Evolutionary conservation across 345 rosid species (phyloP), one percentile per base, ranked within the genome.

Genomic region (Gossypioides kirkii): DNA sequence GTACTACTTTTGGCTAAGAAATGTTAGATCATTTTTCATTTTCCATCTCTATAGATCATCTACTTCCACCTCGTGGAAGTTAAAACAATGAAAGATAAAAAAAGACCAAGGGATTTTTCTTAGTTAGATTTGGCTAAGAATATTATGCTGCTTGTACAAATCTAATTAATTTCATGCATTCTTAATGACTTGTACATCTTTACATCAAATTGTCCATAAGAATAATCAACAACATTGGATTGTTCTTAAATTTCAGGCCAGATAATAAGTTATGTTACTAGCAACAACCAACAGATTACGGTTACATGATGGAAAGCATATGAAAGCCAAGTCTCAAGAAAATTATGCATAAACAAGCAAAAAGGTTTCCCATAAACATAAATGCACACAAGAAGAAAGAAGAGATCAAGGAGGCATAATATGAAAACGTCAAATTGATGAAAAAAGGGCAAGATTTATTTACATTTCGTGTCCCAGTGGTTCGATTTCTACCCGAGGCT

Each of bases 401-500:
- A 23, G 46, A 38, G 61, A 70, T 58, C 32, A 20, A 42, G 23
- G 23, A 42, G 26, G 17, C 16, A 16, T n/a, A 20, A 22, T 43
- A 26, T 43, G 16, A 45, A 16, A 26, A 28, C 18, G 16, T 10
- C 26, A 17, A 46, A 26, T 10, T 14, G 47, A 66, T 4, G 2
- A 53, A 52, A 63, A 36, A 26, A 18, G 11, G 52, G 8, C 18
- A 25, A 46, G 68, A 73, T 8, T 68, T 17, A 49, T 76, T 76
- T 79, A 84, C 90, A 80, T 87, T 87, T 60, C 89, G 85, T 38
- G 89, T 87, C 77, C 85, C 89, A 23, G 83, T 84, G 14, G 93
- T 84, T 79, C 85, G 88, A 79, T 89, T 89, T 77, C 86, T 73
- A 50, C 93, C 89, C 56, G 88, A 85, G 76, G 89, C 87, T 77